phyloP scores from a whole-genome alignment of 352 stramenopile genomes.

The Pythium phragmiticola region DNA sequence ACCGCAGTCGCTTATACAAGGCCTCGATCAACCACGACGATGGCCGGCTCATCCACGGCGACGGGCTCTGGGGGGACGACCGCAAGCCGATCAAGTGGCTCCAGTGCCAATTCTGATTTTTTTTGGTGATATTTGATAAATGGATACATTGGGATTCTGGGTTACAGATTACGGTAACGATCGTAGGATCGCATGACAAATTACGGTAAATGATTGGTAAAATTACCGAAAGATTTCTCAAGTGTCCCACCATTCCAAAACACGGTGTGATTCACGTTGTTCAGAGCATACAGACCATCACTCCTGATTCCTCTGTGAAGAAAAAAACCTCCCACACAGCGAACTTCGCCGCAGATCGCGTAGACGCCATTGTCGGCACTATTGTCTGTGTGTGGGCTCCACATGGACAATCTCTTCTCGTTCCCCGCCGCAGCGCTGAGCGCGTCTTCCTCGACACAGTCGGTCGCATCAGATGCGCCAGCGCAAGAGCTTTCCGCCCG shows the following conservation, averaged over 20 bases:
- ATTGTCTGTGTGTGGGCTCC: neutral
- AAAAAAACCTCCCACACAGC: slow-evolving; percentile 13
- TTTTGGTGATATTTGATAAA: slow-evolving; percentile 5
- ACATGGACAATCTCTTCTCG: slow-evolving; percentile 31
- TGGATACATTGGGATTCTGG: neutral
- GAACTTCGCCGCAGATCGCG: neutral
- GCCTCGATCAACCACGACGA: slow-evolving; percentile 39
- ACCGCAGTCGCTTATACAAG: slow-evolving; percentile 28
- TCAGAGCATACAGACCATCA: slow-evolving; percentile 16
- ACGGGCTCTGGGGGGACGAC: slow-evolving; percentile 25
- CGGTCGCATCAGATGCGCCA: slow-evolving; percentile 2
- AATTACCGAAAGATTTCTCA: no score
- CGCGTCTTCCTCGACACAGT: neutral
- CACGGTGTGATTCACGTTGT: neutral
- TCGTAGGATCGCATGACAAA: neutral
- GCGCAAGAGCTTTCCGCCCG: neutral
- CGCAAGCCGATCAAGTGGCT: slow-evolving; percentile 32
- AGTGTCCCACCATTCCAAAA: neutral
- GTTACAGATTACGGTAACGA: neutral
- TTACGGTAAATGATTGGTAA: neutral
- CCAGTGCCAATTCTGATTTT: slow-evolving; percentile 24
- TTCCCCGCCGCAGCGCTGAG: slow-evolving; percentile 20
- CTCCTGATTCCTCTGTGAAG: slow-evolving; percentile 16
- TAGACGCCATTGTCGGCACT: neutral
- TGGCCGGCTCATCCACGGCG: slow-evolving; percentile 27